Percentiles rank a stretch among this genome's conserved stretches.
These are phyloP conservation scores for Comarum palustre DNA, from an alignment of 306 rosid species.

Conservation along the genomic window DNA sequence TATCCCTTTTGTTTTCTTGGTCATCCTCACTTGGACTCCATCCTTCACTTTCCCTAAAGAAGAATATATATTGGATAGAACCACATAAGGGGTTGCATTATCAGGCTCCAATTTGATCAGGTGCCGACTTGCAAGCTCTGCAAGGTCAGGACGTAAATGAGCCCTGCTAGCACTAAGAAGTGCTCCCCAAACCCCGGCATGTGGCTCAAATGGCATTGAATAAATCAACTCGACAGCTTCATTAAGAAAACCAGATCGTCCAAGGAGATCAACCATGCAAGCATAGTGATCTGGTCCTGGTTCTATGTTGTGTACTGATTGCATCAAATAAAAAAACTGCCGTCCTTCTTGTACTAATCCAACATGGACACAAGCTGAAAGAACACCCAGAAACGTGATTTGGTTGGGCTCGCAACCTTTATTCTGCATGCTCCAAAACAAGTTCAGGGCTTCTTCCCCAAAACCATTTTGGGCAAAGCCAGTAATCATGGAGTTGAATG, in stretches of 20 bases:
- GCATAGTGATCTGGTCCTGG: constrained; percentile 74
- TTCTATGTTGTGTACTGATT: constrained; percentile 43
- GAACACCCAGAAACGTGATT: constrained; percentile 66
- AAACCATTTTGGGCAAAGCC: constrained; percentile 78
- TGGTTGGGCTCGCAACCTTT: constrained; percentile 50
- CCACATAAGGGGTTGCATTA: constrained; percentile 75
- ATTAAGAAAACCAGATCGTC: constrained; percentile 71
- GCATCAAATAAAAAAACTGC: constrained; percentile 52
- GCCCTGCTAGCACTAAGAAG: constrained; percentile 68
- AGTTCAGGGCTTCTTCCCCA: constrained; percentile 56
- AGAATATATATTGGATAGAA: constrained; percentile 56
- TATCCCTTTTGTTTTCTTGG: constrained; percentile 49
- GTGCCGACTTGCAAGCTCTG: constrained; percentile 60
- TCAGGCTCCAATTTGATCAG: constrained; percentile 59
- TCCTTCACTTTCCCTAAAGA: constrained; percentile 50
- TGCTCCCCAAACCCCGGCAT: constrained; percentile 84
- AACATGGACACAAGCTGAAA: constrained; percentile 80
- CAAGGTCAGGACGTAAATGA: constrained; percentile 60
- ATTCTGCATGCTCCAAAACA: constrained; percentile 55
- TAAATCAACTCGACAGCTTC: constrained; percentile 55
- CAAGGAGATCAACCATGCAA: constrained; percentile 78
- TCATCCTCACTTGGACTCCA: constrained; percentile 41
- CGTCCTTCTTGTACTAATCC: constrained; percentile 68
- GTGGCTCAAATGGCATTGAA: constrained; percentile 67
- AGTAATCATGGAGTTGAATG: constrained; percentile 63